Evolutionary conservation across 2,329 filamentous ascomycete species (phyloP).

Genomic region (Trichoderma guizhouense): DNA sequence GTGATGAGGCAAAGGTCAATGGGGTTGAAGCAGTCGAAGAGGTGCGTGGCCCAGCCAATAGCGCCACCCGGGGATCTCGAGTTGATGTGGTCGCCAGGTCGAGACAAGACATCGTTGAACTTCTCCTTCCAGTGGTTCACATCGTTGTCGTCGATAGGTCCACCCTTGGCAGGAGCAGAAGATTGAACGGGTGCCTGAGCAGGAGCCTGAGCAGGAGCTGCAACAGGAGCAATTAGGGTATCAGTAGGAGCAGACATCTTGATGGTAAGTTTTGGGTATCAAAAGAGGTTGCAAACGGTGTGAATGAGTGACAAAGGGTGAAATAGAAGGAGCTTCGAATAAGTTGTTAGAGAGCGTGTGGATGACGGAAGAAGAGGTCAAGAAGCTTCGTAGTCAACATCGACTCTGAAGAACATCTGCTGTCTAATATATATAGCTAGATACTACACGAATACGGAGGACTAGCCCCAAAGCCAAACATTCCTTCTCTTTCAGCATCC

Average conservation of each 20-base stretch:
- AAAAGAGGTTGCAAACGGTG: neutral
- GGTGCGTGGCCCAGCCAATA: slow-evolving; percentile 38
- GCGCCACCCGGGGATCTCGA: slow-evolving; percentile 38
- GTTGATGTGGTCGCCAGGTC: slow-evolving; percentile 42
- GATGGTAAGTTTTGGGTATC: slow-evolving; percentile 1
- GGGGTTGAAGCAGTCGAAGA: slow-evolving; percentile 46
- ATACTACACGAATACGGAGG: neutral
- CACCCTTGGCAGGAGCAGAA: slow-evolving; percentile 21
- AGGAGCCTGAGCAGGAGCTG: neutral
- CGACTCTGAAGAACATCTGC: neutral
- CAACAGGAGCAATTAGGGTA: neutral
- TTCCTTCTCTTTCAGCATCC: neutral
- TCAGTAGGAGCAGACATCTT: slow-evolving; percentile 14
- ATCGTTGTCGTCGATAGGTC: slow-evolving; percentile 41
- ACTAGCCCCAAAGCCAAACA: neutral
- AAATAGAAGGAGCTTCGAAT: neutral
- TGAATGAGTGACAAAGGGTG: slow-evolving; percentile 11
- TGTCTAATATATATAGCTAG: neutral
- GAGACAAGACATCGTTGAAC: slow-evolving; percentile 43
- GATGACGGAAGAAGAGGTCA: neutral
- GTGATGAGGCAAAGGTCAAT: slow-evolving; percentile 44
- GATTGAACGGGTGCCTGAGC: neutral
- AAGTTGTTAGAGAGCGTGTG: slow-evolving; percentile 1
- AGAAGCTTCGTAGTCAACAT: neutral
- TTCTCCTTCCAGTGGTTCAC: slow-evolving; percentile 43